phyloP scores from a whole-genome alignment of 148 eudicot genomes.

The Persicaria tinctoria region DNA sequence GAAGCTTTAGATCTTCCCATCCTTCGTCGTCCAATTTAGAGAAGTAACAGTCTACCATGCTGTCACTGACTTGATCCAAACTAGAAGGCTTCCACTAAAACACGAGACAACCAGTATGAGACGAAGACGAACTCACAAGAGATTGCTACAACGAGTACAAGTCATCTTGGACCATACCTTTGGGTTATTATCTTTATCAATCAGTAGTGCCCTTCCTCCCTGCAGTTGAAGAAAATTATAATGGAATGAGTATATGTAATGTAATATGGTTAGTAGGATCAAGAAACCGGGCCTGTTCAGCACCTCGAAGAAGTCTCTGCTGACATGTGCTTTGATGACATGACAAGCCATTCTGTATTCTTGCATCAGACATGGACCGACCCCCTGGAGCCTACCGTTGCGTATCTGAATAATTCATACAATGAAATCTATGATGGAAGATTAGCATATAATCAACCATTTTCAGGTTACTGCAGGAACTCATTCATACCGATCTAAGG shows the following conservation, averaged over 20 bases:
- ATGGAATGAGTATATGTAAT: too few species aligned
- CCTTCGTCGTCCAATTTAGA: constrained; percentile 40
- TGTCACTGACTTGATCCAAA: constrained; percentile 51
- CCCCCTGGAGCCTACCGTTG: constrained; percentile 88
- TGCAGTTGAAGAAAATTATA: too few species aligned
- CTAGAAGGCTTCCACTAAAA: constrained; percentile 82
- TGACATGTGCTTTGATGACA: constrained; percentile 48
- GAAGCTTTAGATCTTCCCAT: constrained; percentile 69
- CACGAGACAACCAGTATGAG: background rate
- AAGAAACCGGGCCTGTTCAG: background rate
- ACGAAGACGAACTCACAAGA: background rate
- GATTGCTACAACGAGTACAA: too few species aligned
- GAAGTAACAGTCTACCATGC: constrained; percentile 65
- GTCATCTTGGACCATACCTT: too few species aligned
- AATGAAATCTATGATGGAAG: background rate
- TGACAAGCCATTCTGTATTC: constrained; percentile 82
- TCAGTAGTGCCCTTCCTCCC: too few species aligned
- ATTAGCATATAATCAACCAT: background rate
- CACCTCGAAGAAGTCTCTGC: background rate
- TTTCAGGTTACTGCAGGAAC: background rate
- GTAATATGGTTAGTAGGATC: too few species aligned
- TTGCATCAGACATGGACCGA: constrained; percentile 76
- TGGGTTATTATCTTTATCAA: background rate
- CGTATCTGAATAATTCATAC: constrained; percentile 44
- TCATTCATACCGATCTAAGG: constrained; percentile 62